Percentiles rank a stretch among this genome's conserved stretches.
phyloP scores from a whole-genome alignment of 1,284 basidiomycete species.

The Pseudomicrostroma phylloplanum region DNA sequence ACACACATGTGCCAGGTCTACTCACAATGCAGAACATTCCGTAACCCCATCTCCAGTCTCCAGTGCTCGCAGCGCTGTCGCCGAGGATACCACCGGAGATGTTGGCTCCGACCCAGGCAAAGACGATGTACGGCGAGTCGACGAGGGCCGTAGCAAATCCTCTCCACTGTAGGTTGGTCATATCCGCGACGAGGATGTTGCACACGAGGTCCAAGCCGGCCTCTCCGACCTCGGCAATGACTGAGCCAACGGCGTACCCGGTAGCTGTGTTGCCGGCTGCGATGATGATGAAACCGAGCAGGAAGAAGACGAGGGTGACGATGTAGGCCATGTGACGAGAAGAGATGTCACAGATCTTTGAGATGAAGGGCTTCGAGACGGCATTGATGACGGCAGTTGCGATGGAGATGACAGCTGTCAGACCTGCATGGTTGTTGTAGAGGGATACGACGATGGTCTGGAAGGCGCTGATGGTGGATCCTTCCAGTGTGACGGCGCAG shows the following conservation, averaged over 20 bases:
- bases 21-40: not conserved
- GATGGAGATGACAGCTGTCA: conserved; percentile 21
- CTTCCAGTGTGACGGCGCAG: too few species aligned
- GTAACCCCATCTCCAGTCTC: conserved; percentile 4
- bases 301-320: conserved; percentile 6
- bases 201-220: conserved; percentile 23
- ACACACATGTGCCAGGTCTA: too few species aligned
- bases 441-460: conserved; percentile 21
- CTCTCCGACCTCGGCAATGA: conserved; percentile 20
- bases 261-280: conserved; percentile 2
- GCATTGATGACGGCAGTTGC: conserved; percentile 16
- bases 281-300: conserved; percentile 3
- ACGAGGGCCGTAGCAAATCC: conserved; percentile 17
- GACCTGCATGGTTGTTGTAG: conserved; percentile 19
- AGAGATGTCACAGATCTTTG: not conserved
- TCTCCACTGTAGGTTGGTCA: conserved; percentile 20
- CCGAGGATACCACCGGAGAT: conserved; percentile 13
- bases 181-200: conserved; percentile 35
- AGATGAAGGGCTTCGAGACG: conserved; percentile 6
- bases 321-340: conserved; percentile 1
- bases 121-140: conserved; percentile 13
- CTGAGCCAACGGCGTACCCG: conserved; percentile 15
- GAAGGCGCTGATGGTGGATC: conserved; percentile 19
- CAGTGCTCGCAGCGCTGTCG: conserved; percentile 35
- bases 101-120: conserved; percentile 21